Base-by-base conservation (phyloP, 2,329 filamentous ascomycete species). In the Pseudopithomyces maydicus region DNA sequence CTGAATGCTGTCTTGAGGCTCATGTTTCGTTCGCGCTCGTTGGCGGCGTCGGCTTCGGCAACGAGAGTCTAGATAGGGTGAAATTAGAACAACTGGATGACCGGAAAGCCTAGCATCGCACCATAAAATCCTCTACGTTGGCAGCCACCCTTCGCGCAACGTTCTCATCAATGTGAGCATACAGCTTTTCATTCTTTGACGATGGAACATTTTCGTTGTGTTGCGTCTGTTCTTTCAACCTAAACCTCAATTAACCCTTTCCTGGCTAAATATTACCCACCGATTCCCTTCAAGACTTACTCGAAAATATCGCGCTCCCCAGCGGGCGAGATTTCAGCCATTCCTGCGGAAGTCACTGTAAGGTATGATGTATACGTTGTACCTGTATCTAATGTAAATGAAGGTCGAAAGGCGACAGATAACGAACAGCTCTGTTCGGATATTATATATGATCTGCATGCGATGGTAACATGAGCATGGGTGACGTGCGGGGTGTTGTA, bases 1-100 rank as follows among this genome's bases (percentile, higher is more conserved):
- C 35, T 50, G 17, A 50, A 50, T 19, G 36, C 47, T n/a, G 47
- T 50, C 20, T 42, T 50, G 23, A 50, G 47, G 10, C 19, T 41
- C 47, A 50, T 50, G 6, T 20, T 36, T 11, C 47, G 47, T 33
- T 50, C 35, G 5, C 47, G 47, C 15, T 42, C 7, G 14, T 50
- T 50, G 22, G 47, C 35, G 10, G 47, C 47, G 20, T 50, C 47
- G 14, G 47, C 47, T 41, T 50, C 47, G 3, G 39, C 50, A 22
- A 50, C 47, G 20, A 50, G 47, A 1, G 19, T 41, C 47, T 41
- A 15, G 20, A 7, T 48, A 32, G 33, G 26, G 8, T 15, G 19
- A 33, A n/a, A 17, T 11, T 33, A 4, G 17, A 5, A 17, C 4
- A 8, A 17, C 8, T 14, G 6, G 15, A 20, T 20, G 17, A 26